phyloP scores from a whole-genome alignment of 306 rosid species.

The Begonia masoniana region DNA sequence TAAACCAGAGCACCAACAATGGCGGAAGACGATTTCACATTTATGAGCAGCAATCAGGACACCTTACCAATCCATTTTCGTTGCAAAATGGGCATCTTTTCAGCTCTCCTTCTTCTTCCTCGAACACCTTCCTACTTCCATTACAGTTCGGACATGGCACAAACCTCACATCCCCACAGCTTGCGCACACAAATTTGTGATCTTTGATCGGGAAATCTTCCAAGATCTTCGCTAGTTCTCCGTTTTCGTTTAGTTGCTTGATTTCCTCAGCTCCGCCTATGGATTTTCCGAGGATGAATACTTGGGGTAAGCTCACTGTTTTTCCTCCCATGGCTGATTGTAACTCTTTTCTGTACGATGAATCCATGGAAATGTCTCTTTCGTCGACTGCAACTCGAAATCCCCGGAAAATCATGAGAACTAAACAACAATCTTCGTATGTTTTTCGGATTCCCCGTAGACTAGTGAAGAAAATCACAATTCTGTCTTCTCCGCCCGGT shows the following conservation, averaged over 20 bases:
- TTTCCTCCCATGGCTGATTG: constrained; percentile 30
- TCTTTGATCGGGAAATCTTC: constrained; percentile 37
- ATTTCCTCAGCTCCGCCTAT: constrained; percentile 69
- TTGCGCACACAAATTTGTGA: constrained; percentile 21
- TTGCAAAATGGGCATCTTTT: constrained; percentile 42
- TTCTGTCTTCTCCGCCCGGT: constrained; percentile 37
- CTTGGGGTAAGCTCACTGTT: constrained; percentile 36
- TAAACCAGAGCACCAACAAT: too few relatives aligned
- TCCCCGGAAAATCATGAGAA: constrained; percentile 47
- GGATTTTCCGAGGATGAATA: constrained; percentile 48
- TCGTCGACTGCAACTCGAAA: constrained; percentile 56
- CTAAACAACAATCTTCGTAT: constrained; percentile 53
- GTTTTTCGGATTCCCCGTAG: constrained; percentile 78
- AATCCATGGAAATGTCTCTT: constrained; percentile 74
- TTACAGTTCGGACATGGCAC: constrained; percentile 48
- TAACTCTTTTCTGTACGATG: constrained; percentile 37
- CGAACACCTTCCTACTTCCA: constrained; percentile 69
- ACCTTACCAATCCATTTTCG: constrained; percentile 51
- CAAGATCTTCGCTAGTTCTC: constrained; percentile 42
- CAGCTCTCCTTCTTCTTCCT: constrained; percentile 30
- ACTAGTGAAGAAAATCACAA: constrained; percentile 69
- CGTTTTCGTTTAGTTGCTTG: constrained; percentile 37
- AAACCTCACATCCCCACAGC: constrained; percentile 65
- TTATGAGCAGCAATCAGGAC: constrained; percentile 40
- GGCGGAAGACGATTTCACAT: too few relatives aligned